These are phyloP conservation scores for Nannizziopsis arthrosporioides DNA, from an alignment of 2,329 filamentous ascomycete species.

Conservation along the genomic window DNA sequence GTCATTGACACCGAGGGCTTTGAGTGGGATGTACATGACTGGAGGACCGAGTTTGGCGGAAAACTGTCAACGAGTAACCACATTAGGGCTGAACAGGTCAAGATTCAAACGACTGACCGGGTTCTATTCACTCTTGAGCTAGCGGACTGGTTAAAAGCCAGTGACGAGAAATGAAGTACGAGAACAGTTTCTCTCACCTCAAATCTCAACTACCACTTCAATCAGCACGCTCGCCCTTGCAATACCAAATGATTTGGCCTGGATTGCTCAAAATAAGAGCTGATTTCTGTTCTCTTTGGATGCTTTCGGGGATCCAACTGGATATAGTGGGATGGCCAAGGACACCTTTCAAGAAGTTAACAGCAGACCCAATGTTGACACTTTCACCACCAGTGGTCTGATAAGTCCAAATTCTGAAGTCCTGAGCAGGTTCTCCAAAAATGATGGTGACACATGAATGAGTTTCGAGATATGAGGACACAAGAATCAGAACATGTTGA, in stretches of 20 bases:
- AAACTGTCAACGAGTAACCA: constrained; percentile 72
- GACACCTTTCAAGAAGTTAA: constrained; percentile 49
- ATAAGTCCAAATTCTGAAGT: constrained; percentile 64
- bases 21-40: constrained; percentile 80
- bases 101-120: constrained; percentile 50
- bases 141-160: constrained; percentile 28
- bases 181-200: no score
- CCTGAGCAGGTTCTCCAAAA: constrained; percentile 59
- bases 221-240: constrained; percentile 46
- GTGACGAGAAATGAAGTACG: not conserved
- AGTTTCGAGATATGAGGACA: constrained; percentile 43
- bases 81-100: constrained; percentile 49
- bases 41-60: constrained; percentile 65
- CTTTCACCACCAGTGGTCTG: constrained; percentile 54
- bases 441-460: constrained; percentile 58
- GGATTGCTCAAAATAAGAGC: constrained; percentile 64
- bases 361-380: constrained; percentile 57
- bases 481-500: constrained; percentile 59
- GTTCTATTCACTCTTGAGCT: constrained; percentile 68
- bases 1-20: constrained; percentile 68
- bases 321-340: constrained; percentile 16
- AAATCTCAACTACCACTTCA: no score
- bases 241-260: constrained; percentile 67
- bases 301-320: constrained; percentile 5
- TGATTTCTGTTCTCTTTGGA: constrained; percentile 27